Conservation (phyloP, 2,329 filamentous ascomycete genomes). For the Fusarium paranaense region DNA sequence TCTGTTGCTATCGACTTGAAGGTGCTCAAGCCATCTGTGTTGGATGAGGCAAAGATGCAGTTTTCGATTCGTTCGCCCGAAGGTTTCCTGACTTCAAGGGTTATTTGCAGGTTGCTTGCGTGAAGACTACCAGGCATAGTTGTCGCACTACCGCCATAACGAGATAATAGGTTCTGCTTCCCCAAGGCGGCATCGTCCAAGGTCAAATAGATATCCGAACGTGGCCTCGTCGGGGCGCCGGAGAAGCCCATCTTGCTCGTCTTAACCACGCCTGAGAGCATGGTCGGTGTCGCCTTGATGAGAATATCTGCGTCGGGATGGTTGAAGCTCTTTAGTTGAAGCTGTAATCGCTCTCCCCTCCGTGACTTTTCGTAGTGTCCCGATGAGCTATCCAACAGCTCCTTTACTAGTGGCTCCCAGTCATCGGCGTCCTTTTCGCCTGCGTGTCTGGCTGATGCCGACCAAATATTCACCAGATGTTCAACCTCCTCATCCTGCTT, state of each 20-base stretch:
- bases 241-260: conserved; percentile 95
- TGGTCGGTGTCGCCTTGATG: conserved; percentile 87
- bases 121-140: conserved; percentile 71
- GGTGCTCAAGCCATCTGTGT: conserved; percentile 80
- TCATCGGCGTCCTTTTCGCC: conserved; percentile 72
- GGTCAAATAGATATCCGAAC: conserved; percentile 96
- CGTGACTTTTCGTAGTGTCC: conserved; percentile 80
- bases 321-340: conserved; percentile 83
- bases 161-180: conserved; percentile 76
- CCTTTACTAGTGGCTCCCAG: conserved; percentile 79
- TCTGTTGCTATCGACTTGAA: conserved; percentile 89
- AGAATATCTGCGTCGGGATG: conserved; percentile 82
- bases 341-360: conserved; percentile 79
- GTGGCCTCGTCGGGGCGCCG: conserved; percentile 85
- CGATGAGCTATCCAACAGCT: conserved; percentile 78
- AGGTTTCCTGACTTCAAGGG: conserved; percentile 84
- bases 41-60: conserved; percentile 89
- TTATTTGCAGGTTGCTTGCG: conserved; percentile 85
- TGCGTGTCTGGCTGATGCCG: conserved; percentile 65
- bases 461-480: conserved; percentile 82
- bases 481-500: conserved; percentile 79
- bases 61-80: conserved; percentile 86
- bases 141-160: conserved; percentile 79
- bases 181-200: conserved; percentile 83
- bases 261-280: conserved; percentile 83